Evolutionary conservation across 2,329 filamentous ascomycete genomes (phyloP), one percentile per base, ranked within the genome.

Genomic region (Diaporthe aspalathi): DNA sequence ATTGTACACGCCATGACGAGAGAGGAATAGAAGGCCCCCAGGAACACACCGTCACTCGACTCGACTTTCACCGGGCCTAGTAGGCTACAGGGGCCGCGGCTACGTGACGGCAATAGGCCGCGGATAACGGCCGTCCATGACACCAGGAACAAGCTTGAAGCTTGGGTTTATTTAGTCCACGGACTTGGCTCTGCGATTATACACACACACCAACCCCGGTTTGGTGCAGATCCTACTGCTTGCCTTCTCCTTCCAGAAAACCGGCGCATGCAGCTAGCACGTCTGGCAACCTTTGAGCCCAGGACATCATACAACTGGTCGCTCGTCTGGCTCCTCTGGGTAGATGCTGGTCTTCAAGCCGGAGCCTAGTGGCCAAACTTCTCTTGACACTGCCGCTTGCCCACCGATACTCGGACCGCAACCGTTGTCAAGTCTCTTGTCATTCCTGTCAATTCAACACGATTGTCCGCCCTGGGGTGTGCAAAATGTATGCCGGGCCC

Each of bases 341-440:
- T 50, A 49, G 43, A 50, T 35, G 29, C 60, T 65, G 12, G 60
- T 50, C 29, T 38, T 63, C 43, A 20, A 63, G 45, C 43, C n/a
- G 27, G 49, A 27, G 32, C 47, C n/a, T 22, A 29, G 38, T 60
- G 45, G 29, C 52, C 66, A 57, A 24, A n/a, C 40, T 62, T 20
- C 29, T 47, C 8, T 29, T 27, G n/a, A n/a, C 20, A 20, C 38
- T 63, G 60, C 60, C 60, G 57, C 53, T 38, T 47, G 40, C 27
- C 56, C 63, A 68, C 65, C 65, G 70, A 68, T 68, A 27, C 53
- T 68, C 70, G 70, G 70, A 68, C 70, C 53, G 70, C 47, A 49
- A 29, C 53, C 43, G 60, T 29, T n/a, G 22, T 49, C 27, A 22
- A 49, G 40, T 49, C 43, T 22, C 4, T 52, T 47, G 29, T 50